Percentiles rank a stretch among this genome's conserved stretches.
Evolutionary conservation across 1,284 basidiomycete genomes (phyloP).

Genomic region (Coriolopsis trogii): DNA sequence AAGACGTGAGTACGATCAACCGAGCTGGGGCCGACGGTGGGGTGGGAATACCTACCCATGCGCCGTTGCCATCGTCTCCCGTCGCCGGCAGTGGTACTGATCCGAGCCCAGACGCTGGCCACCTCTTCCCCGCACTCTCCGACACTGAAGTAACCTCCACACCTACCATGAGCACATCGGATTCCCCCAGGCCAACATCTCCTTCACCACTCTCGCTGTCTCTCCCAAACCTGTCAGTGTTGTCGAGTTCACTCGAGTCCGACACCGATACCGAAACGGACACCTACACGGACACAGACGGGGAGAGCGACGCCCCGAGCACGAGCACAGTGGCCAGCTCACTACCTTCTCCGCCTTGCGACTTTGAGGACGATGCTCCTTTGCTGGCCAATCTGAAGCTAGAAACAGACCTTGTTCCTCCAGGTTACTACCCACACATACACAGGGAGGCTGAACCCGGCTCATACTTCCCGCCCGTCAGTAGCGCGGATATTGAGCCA

Average conservation of each 20-base stretch:
- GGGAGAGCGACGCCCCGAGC: constrained; percentile 31
- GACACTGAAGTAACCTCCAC: constrained; percentile 1
- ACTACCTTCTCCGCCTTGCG: constrained; percentile 28
- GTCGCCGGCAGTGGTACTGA: constrained; percentile 11
- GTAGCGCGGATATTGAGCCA: not conserved
- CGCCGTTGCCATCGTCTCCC: constrained; percentile 16
- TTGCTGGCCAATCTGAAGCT: constrained; percentile 16
- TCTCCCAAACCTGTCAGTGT: not conserved
- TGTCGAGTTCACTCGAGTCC: constrained; percentile 9
- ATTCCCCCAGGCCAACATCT: constrained; percentile 5
- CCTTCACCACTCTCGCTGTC: constrained; percentile 7
- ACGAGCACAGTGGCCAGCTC: constrained; percentile 26
- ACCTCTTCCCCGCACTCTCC: constrained; percentile 3
- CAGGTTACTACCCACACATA: constrained; percentile 6
- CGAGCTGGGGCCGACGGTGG: not conserved
- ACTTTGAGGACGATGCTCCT: constrained; percentile 19
- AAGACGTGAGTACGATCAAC: not conserved
- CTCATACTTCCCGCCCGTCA: constrained; percentile 26
- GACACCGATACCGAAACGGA: constrained; percentile 24
- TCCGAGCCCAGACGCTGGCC: constrained; percentile 16
- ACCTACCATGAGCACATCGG: constrained; percentile 3
- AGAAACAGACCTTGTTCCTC: constrained; percentile 7
- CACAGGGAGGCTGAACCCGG: constrained; percentile 11
- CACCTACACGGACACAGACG: constrained; percentile 29
- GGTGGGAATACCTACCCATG: constrained; percentile 5